Evolutionary conservation across 148 eudicot species (phyloP).

Genomic region (Euryodendron excelsum): DNA sequence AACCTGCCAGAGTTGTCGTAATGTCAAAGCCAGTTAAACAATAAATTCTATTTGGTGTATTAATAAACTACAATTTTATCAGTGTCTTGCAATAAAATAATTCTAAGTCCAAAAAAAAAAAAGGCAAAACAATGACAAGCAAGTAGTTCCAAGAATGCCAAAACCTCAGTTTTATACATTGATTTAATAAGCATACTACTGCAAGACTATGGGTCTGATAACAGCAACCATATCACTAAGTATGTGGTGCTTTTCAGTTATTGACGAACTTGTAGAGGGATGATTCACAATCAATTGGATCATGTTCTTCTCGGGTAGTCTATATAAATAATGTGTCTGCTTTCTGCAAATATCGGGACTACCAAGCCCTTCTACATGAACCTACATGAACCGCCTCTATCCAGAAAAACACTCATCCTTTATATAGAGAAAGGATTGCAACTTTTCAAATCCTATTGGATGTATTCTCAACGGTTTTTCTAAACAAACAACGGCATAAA

Average conservation of each 20-base stretch:
- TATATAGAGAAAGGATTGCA: neutral
- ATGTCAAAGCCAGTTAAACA: neutral
- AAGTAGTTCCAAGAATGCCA: neutral
- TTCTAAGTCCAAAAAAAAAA: too few relatives aligned
- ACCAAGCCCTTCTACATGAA: neutral
- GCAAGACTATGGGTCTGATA: neutral
- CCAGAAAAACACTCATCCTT: neutral
- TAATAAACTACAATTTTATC: too few relatives aligned
- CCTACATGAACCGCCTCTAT: too few relatives aligned
- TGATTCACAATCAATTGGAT: neutral
- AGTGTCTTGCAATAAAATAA: too few relatives aligned
- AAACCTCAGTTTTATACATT: neutral
- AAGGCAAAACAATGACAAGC: neutral
- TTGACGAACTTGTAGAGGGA: neutral
- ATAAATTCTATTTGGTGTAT: neutral
- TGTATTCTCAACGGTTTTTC: neutral
- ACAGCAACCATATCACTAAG: neutral
- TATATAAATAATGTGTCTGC: neutral
- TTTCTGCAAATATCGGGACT: neutral
- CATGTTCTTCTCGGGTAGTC: neutral
- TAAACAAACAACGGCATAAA: too few relatives aligned
- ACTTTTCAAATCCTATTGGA: neutral
- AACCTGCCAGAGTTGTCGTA: conserved; percentile 44
- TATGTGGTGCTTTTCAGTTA: neutral
- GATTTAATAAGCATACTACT: neutral